Evolutionary conservation across 352 stramenopile genomes (phyloP).

Genomic region (Phytophthora sp.): DNA sequence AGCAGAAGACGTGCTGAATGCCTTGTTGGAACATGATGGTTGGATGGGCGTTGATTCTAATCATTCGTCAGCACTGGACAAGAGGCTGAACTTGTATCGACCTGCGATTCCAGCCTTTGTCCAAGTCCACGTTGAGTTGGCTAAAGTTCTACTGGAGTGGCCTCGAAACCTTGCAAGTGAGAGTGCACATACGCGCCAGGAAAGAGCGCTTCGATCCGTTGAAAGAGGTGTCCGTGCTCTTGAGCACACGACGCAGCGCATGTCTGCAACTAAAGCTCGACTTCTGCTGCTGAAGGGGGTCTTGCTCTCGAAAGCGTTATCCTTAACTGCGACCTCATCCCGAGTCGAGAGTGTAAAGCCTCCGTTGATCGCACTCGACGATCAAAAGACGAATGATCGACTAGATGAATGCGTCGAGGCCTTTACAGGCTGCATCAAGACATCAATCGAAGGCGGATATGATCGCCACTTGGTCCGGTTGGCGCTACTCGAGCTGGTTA

Average conservation of each 20-base stretch:
- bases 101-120: conserved; percentile 57
- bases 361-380: neutral
- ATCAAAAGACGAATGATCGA: conserved; percentile 7
- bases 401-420: conserved; percentile 34
- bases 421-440: conserved; percentile 39
- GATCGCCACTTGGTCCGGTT: conserved; percentile 59
- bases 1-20: conserved; percentile 53
- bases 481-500: conserved; percentile 68
- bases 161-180: conserved; percentile 29
- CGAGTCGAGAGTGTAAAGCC: neutral
- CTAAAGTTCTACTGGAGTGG: conserved; percentile 54
- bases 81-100: conserved; percentile 62
- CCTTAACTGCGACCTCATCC: neutral
- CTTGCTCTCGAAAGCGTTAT: conserved; percentile 51
- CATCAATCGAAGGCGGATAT: conserved; percentile 58
- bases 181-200: conserved; percentile 20
- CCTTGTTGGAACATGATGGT: conserved; percentile 54
- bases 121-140: conserved; percentile 57
- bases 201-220: conserved; percentile 39
- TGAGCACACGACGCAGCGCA: conserved; percentile 48
- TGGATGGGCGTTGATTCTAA: conserved; percentile 53
- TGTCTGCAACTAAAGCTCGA: conserved; percentile 48
- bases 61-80: conserved; percentile 23
- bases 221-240: conserved; percentile 46
- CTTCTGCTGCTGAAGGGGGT: conserved; percentile 63